Base-by-base conservation (phyloP, 805 yeast species). In the Yamadazyma akitaensis region DNA sequence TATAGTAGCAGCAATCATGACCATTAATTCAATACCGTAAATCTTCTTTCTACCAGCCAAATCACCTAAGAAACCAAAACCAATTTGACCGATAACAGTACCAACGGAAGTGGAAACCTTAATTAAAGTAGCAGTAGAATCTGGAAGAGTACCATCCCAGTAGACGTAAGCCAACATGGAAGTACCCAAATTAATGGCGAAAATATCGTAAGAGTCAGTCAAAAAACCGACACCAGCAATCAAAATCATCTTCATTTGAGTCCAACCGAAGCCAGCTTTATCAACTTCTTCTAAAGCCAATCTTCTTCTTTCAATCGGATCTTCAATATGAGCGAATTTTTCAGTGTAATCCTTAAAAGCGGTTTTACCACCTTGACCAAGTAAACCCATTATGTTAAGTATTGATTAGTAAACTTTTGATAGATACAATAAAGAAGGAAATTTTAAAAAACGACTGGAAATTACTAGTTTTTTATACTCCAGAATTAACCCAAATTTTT, bases 161-260 rank as follows among this genome's bases (percentile, higher is more conserved):
- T 67, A 87, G 46, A 84, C 95, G 58, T 84, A 82, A 30, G 79
- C 66, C 77, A 89, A 68, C 91, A 89, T 88, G 44, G 91, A 61
- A 45, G 87, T 70, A 66, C 86, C 92, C 72, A 89, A 72, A 68
- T 85, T 87, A 58, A 89, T 89, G 55, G 96, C 91, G 60, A 89
- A 90, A 56, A 90, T 87, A 75, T 90, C 96, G 68, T 90, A 89
- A 46, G 96, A 81, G 70, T 89, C 97, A 25, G 96, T 89, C 69
- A 90, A 67, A 81, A 89, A 89, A 65, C 97, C 97, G 54, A 89
- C 94, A 75, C 97, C 73, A 68, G 96, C 96, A 63, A 88, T 89
- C 67, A 80, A 63, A 58, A 88, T 85, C 74, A 89, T 86, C 68
- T 88, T 80, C 44, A 86, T 67, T 60, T 87, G 94, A 60, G 86